A percentile compares a stretch with the other conserved stretches of the same genome.
phyloP scores from a whole-genome alignment of 495 filamentous ascomycete species.

The Daldinia childiae region DNA sequence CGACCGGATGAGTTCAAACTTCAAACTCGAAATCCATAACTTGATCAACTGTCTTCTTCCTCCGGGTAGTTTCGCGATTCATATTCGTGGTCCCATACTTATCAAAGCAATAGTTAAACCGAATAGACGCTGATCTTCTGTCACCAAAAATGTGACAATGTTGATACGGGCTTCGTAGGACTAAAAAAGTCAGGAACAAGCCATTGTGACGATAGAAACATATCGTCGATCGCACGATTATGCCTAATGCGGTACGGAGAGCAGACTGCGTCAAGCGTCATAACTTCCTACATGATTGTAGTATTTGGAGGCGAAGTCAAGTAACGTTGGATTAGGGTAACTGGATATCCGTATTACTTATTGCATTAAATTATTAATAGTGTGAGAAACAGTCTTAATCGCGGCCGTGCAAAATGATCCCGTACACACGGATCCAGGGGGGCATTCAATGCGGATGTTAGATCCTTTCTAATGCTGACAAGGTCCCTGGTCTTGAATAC shows the following conservation, averaged over 20 bases:
- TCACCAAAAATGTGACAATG: background rate
- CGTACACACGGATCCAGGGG: background rate
- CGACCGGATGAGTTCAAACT: background rate
- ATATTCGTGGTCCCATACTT: background rate
- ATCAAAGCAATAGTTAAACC: background rate
- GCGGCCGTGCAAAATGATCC: constrained; percentile 16
- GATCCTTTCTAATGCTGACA: constrained; percentile 27
- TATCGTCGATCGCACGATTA: background rate
- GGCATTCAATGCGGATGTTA: constrained; percentile 6
- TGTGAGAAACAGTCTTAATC: background rate
- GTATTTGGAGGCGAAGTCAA: constrained; percentile 24
- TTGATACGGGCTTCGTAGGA: background rate
- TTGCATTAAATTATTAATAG: constrained; percentile 9
- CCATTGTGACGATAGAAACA: background rate
- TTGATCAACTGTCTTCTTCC: background rate
- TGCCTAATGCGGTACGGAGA: background rate
- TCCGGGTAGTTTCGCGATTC: background rate
- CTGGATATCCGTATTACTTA: constrained; percentile 11
- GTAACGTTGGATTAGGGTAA: constrained; percentile 40
- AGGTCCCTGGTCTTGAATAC: constrained; percentile 22
- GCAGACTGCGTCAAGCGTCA: constrained; percentile 1
- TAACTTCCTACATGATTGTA: constrained; percentile 8
- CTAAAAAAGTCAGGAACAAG: background rate
- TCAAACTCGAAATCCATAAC: background rate
- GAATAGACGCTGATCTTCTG: background rate